A percentile compares a stretch with the other conserved stretches of the same genome.
These are phyloP conservation scores for Cucurbitaria berberidis DNA, from an alignment of 2,329 filamentous ascomycete genomes.

Conservation along the genomic window DNA sequence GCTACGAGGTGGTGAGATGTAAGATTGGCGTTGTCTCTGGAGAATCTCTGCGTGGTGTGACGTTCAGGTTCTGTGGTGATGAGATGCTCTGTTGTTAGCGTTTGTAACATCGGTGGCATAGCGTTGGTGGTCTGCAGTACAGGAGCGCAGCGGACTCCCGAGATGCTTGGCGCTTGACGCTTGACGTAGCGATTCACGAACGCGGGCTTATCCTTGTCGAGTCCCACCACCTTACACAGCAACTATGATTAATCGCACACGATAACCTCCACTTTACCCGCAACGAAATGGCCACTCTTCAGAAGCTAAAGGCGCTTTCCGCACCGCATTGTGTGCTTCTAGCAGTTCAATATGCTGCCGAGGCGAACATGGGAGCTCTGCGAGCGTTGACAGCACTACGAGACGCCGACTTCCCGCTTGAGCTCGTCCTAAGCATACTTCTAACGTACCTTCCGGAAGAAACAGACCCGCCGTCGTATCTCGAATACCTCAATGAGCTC, in stretches of 20 bases:
- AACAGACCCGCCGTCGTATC: conserved; percentile 67
- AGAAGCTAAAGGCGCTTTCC: conserved; percentile 56
- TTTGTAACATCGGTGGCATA: not conserved
- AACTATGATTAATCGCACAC: conserved; percentile 1
- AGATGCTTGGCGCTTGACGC: conserved; percentile 22
- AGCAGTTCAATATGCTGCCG: conserved; percentile 71
- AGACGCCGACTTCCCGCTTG: conserved; percentile 64
- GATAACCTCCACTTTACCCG: not conserved
- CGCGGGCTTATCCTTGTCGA: conserved; percentile 19
- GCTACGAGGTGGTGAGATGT: conserved; percentile 12
- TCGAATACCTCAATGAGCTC: conserved; percentile 66
- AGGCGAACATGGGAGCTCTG: conserved; percentile 69
- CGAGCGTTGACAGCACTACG: conserved; percentile 65
- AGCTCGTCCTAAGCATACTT: conserved; percentile 73
- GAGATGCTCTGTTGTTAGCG: not conserved
- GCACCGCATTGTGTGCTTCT: conserved; percentile 74
- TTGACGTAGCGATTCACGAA: conserved; percentile 23
- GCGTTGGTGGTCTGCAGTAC: not conserved
- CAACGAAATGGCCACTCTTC: conserved; percentile 32
- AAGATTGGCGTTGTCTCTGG: not conserved
- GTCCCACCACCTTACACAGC: not conserved
- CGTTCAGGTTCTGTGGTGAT: conserved; percentile 12
- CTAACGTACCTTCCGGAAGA: conserved; percentile 80
- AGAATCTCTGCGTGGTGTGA: conserved; percentile 2
- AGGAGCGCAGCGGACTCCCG: conserved; percentile 20